These are phyloP conservation scores for Hypoxylon sp. DNA, from an alignment of 2,329 filamentous ascomycete genomes.

Conservation along the genomic window DNA sequence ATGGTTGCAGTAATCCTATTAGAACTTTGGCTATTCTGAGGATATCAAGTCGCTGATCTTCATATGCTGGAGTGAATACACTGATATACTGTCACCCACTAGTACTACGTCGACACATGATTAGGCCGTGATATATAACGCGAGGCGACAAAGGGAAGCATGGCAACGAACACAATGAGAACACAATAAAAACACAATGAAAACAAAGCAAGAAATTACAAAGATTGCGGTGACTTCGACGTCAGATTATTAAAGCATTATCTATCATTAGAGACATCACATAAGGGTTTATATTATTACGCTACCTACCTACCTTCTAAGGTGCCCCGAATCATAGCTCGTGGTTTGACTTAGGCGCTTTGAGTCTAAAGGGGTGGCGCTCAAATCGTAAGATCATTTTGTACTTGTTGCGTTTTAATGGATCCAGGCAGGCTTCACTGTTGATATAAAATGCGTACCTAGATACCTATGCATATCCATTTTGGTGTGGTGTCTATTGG, in stretches of 20 bases:
- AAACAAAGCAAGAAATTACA: constrained; percentile 9
- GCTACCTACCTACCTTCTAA: too few species aligned
- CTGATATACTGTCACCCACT: background rate
- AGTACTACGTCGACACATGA: background rate
- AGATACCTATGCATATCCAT: background rate
- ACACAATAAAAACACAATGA: too few species aligned
- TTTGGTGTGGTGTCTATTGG: background rate
- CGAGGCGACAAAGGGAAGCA: background rate
- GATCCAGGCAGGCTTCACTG: background rate
- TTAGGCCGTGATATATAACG: background rate
- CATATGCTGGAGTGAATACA: background rate
- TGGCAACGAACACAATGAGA: constrained; percentile 11
- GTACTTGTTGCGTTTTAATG: background rate
- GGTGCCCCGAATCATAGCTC: background rate
- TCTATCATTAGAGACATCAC: background rate
- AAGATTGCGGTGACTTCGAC: background rate
- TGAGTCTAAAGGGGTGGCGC: background rate
- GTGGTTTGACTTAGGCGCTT: background rate
- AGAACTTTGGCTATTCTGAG: background rate
- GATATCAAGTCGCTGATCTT: background rate
- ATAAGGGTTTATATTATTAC: background rate
- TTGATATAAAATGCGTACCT: background rate
- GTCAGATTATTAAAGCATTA: background rate
- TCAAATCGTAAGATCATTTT: background rate
- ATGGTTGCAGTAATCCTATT: background rate